Evolutionary conservation across 805 yeast species (phyloP).

Genomic region (Helenozyma rhizophorensis): DNA sequence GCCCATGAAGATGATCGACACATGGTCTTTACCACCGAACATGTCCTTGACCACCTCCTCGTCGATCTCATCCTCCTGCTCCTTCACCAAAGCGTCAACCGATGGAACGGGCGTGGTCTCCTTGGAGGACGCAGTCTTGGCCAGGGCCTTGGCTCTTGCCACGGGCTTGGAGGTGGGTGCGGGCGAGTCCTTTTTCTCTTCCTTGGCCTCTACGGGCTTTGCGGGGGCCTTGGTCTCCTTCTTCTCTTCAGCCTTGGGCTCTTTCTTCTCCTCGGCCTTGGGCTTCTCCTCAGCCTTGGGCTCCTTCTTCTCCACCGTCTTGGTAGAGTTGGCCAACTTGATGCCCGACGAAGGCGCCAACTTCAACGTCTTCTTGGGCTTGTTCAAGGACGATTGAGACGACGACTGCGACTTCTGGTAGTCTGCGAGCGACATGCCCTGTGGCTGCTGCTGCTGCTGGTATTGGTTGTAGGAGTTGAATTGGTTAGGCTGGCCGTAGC

Average conservation of each 20-base stretch:
- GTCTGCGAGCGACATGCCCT: conserved; percentile 73
- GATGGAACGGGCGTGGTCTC: conserved; percentile 19
- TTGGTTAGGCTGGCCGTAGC: conserved; percentile 10
- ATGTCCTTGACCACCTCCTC: conserved; percentile 84
- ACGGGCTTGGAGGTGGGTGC: conserved; percentile 11
- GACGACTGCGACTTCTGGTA: conserved; percentile 65
- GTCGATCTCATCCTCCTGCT: conserved; percentile 79
- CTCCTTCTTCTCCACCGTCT: conserved; percentile 34
- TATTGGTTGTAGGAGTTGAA: conserved; percentile 12
- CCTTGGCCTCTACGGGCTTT: conserved; percentile 8
- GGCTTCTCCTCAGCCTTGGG: conserved; percentile 28
- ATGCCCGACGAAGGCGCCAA: conserved; percentile 62
- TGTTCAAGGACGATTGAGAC: conserved; percentile 36
- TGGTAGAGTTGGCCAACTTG: conserved; percentile 43
- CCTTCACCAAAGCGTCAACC: conserved; percentile 55
- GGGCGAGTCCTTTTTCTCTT: conserved; percentile 6
- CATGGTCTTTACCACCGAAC: conserved; percentile 97
- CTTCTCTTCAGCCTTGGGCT: conserved; percentile 4
- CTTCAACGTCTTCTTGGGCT: conserved; percentile 66
- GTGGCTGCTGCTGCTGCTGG: conserved; percentile 20
- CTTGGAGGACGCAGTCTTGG: conserved; percentile 12
- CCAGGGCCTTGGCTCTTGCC: conserved; percentile 4
- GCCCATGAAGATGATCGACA: conserved; percentile 97
- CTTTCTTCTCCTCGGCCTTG: conserved; percentile 24
- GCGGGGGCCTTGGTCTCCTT: conserved; percentile 7